phyloP scores from a whole-genome alignment of 2,329 filamentous ascomycete species.

The Arthroderma sp. region DNA sequence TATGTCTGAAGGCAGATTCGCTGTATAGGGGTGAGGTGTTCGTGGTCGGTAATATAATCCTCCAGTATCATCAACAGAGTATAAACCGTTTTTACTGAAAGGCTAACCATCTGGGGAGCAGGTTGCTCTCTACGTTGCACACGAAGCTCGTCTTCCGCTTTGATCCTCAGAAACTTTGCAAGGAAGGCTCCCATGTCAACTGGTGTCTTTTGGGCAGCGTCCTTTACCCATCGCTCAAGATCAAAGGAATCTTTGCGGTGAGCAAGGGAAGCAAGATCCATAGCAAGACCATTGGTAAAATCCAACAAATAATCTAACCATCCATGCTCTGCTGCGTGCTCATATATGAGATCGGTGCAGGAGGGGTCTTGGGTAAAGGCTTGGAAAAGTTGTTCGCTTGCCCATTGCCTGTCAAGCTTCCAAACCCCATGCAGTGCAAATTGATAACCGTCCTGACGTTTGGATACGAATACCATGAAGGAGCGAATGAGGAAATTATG shows the following conservation, averaged over 20 bases:
- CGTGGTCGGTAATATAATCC: conserved; percentile 45
- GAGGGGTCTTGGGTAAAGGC: conserved; percentile 58
- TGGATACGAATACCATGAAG: conserved; percentile 72
- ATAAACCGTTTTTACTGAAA: conserved; percentile 75
- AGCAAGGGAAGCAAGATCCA: conserved; percentile 75
- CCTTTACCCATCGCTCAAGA: conserved; percentile 65
- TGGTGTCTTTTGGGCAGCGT: conserved; percentile 50
- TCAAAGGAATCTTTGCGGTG: conserved; percentile 72
- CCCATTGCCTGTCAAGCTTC: conserved; percentile 81
- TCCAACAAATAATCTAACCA: conserved; percentile 76
- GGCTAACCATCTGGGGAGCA: conserved; percentile 54
- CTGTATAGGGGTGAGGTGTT: conserved; percentile 68
- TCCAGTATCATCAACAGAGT: conserved; percentile 67
- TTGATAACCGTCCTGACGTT: conserved; percentile 62
- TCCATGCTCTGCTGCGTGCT: conserved; percentile 65
- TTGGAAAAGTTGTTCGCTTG: conserved; percentile 65
- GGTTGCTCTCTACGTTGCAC: conserved; percentile 58
- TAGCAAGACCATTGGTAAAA: conserved; percentile 67
- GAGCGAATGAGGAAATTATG: conserved; percentile 36
- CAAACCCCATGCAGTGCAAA: conserved; percentile 87
- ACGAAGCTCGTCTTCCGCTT: conserved; percentile 66
- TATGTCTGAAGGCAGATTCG: conserved; percentile 83
- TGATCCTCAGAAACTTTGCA: conserved; percentile 69
- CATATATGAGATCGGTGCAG: conserved; percentile 55
- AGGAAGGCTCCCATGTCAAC: conserved; percentile 58